phyloP scores from a whole-genome alignment of 2,329 filamentous ascomycete genomes.

The Metarhizium humberi region DNA sequence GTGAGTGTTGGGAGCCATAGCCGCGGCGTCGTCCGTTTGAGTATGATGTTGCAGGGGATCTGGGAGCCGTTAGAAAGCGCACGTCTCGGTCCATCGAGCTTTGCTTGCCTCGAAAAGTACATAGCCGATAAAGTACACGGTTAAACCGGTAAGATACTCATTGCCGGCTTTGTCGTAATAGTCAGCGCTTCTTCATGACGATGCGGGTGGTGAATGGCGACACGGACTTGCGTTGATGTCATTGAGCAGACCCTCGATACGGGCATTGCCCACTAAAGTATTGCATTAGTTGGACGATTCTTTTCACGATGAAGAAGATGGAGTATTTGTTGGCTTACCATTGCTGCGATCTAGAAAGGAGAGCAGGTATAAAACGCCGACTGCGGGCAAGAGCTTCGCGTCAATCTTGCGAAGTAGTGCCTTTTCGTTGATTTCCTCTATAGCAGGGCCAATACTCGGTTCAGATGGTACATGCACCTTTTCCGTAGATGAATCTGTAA shows the following conservation, averaged over 20 bases:
- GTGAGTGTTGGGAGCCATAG: conserved; percentile 51
- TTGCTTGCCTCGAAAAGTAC: conserved; percentile 18
- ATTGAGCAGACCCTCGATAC: neutral
- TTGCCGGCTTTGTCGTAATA: neutral
- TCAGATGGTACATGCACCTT: neutral
- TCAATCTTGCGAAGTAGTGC: conserved; percentile 48
- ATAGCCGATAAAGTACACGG: conserved; percentile 15
- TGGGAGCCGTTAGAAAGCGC: conserved; percentile 12
- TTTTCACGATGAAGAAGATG: neutral
- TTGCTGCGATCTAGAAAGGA: conserved; percentile 51
- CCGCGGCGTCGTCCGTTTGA: conserved; percentile 49
- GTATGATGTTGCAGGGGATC: conserved; percentile 53
- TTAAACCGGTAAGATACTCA: neutral
- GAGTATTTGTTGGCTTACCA: conserved; percentile 29
- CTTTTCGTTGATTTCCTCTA: neutral
- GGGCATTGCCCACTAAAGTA: neutral
- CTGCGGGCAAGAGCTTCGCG: conserved; percentile 38
- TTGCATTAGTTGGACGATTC: neutral
- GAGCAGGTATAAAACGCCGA: conserved; percentile 45
- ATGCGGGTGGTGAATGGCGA: neutral
- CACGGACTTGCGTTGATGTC: neutral
- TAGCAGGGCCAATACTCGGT: neutral
- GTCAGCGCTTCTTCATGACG: neutral
- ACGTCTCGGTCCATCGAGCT: conserved; percentile 16
- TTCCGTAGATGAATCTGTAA: neutral